phyloP scores from a whole-genome alignment of 768 basidiomycete species.

The Rhizopogon vesiculosus region DNA sequence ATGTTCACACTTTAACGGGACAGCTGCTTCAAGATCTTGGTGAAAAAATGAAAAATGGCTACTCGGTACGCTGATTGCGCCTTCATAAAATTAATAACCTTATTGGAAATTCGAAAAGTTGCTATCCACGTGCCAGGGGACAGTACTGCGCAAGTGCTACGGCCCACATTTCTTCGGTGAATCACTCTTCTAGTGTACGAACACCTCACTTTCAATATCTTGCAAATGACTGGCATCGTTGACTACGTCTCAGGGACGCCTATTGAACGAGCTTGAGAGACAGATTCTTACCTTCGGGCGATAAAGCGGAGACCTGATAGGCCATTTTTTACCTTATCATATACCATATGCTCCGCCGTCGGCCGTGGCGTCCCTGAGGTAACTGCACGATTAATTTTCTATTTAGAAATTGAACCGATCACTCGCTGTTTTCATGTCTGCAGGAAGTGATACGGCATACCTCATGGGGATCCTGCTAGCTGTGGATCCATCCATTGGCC shows the following conservation, averaged over 20 bases:
- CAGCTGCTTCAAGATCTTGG: not conserved
- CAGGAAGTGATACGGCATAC: not conserved
- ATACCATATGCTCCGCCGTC: not conserved
- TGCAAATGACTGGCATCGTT: not conserved
- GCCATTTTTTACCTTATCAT: not conserved
- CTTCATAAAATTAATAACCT: not conserved
- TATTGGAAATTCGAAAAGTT: not conserved
- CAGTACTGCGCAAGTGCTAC: too few relatives aligned
- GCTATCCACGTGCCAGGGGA: not conserved
- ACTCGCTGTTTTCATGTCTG: not conserved
- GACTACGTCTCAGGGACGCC: not conserved
- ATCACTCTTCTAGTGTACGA: not conserved
- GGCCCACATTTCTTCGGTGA: not conserved
- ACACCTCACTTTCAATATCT: not conserved
- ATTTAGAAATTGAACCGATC: not conserved
- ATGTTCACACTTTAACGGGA: not conserved
- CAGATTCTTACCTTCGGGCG: too few relatives aligned
- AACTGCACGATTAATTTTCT: not conserved
- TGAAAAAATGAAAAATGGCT: not conserved
- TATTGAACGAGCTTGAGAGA: too few relatives aligned
- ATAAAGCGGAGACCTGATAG: not conserved
- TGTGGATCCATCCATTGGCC: not conserved
- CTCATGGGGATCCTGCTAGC: constrained; percentile 1
- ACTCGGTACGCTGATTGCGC: not conserved
- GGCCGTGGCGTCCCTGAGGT: not conserved